These are phyloP conservation scores for Colletotrichum lini DNA, from an alignment of 2,329 filamentous ascomycete species.

Conservation along the genomic window DNA sequence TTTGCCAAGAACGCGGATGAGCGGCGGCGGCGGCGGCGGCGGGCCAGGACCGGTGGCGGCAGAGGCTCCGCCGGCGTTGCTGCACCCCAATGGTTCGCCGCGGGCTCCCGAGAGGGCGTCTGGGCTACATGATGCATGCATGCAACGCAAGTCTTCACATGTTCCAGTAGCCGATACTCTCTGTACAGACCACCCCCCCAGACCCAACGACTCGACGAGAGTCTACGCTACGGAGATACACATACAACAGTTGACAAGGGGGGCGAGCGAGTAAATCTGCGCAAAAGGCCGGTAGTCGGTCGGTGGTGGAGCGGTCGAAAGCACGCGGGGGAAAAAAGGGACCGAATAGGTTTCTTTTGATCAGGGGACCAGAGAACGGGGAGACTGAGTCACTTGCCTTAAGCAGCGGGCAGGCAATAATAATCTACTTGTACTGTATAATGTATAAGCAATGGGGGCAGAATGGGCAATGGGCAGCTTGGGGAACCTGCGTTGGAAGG, in stretches of 20 bases:
- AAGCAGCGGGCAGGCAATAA: too few species aligned
- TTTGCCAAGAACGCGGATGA: background rate
- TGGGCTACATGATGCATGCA: background rate
- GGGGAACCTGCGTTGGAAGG: conserved; percentile 8
- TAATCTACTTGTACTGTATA: too few species aligned
- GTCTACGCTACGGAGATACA: too few species aligned
- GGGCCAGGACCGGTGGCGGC: too few species aligned
- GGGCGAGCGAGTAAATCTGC: background rate
- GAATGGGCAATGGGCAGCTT: background rate
- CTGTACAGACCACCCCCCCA: too few species aligned
- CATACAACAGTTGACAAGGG: background rate
- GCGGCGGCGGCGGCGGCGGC: background rate
- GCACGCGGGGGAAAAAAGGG: conserved; percentile 37
- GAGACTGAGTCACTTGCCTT: too few species aligned
- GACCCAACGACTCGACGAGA: too few species aligned
- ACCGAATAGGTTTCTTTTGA: conserved; percentile 11
- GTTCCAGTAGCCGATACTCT: too few species aligned
- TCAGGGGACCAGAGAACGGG: conserved; percentile 1
- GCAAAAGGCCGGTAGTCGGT: background rate
- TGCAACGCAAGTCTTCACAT: too few species aligned
- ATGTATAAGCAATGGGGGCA: too few species aligned
- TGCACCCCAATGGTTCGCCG: conserved; percentile 10
- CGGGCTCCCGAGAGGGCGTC: background rate
- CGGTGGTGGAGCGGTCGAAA: conserved; percentile 25
- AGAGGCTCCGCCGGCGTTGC: background rate